Conservation (phyloP, 2,329 filamentous ascomycete species). For the Colletotrichum siamense region DNA sequence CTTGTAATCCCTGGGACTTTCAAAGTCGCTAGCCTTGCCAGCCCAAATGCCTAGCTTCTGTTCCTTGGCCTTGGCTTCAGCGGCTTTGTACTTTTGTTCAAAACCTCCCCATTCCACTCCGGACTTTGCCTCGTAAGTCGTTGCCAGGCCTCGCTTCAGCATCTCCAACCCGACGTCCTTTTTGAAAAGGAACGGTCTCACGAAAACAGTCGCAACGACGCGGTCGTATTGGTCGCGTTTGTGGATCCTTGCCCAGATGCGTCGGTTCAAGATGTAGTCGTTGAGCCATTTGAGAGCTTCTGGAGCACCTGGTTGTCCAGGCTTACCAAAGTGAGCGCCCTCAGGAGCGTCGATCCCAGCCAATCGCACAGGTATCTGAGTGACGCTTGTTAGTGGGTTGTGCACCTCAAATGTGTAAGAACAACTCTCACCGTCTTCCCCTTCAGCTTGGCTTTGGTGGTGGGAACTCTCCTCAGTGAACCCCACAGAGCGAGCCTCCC, state of each 20-base stretch:
- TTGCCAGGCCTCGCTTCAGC: constrained; percentile 84
- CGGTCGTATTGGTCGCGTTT: constrained; percentile 91
- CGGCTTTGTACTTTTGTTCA: constrained; percentile 67
- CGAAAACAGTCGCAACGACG: constrained; percentile 84
- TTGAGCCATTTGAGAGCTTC: constrained; percentile 87
- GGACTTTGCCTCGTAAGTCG: constrained; percentile 90
- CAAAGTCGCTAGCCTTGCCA: constrained; percentile 65
- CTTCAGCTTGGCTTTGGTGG: constrained; percentile 70
- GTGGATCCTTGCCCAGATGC: constrained; percentile 84
- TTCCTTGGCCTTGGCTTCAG: constrained; percentile 70
- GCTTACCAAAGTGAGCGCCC: constrained; percentile 87
- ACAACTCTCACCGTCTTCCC: constrained; percentile 73
- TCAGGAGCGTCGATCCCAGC: constrained; percentile 95
- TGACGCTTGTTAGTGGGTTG: not conserved
- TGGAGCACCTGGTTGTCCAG: constrained; percentile 81
- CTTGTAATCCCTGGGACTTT: constrained; percentile 92
- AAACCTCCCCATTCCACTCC: constrained; percentile 87
- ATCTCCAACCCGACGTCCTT: constrained; percentile 89
- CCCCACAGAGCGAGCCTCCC: constrained; percentile 88
- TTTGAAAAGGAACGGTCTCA: constrained; percentile 71
- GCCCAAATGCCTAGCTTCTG: constrained; percentile 79
- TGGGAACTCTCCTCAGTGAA: constrained; percentile 82
- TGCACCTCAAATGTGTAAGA: not conserved
- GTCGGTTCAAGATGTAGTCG: constrained; percentile 70
- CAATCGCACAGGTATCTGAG: constrained; percentile 83